Evolutionary conservation across 139 green algal genomes (phyloP).

Genomic region (Parachlorella kessleri): DNA sequence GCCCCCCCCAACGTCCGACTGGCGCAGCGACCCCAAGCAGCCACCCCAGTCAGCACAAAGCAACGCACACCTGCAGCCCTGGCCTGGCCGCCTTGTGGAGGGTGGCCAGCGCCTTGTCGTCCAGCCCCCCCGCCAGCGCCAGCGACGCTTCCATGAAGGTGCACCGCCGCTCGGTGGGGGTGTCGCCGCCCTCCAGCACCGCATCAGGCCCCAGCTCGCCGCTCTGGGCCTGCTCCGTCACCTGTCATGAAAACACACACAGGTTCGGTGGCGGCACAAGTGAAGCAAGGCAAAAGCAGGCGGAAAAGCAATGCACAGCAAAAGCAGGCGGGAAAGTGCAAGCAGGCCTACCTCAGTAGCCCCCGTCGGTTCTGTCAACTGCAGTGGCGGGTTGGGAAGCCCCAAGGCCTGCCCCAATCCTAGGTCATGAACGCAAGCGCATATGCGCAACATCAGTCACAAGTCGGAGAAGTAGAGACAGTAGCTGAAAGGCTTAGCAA

Average conservation of each 20-base stretch:
- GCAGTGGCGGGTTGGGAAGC: no score
- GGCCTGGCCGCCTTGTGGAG: constrained; percentile 71
- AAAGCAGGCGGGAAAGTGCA: neutral
- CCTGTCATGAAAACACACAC: constrained; percentile 41
- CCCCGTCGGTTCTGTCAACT: no score
- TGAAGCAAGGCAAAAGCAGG: neutral
- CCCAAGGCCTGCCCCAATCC: no score
- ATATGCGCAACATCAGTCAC: no score
- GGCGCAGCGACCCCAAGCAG: no score
- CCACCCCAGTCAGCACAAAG: no score
- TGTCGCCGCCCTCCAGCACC: constrained; percentile 69
- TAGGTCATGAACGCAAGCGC: no score
- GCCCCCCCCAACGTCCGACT: no score
- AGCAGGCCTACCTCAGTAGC: no score
- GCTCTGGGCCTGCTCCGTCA: constrained; percentile 53
- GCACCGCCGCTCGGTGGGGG: constrained; percentile 54
- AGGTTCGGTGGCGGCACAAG: neutral
- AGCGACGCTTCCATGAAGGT: constrained; percentile 90
- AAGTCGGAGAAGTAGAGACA: no score
- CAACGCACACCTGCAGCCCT: constrained; percentile 56
- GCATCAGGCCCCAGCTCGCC: constrained; percentile 55
- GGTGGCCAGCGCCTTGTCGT: constrained; percentile 52
- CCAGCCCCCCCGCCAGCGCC: constrained; percentile 70
- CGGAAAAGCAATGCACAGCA: neutral
- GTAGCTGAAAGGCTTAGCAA: no score